phyloP scores from a whole-genome alignment of 2,329 filamentous ascomycete genomes.

The Penicillium sp. region DNA sequence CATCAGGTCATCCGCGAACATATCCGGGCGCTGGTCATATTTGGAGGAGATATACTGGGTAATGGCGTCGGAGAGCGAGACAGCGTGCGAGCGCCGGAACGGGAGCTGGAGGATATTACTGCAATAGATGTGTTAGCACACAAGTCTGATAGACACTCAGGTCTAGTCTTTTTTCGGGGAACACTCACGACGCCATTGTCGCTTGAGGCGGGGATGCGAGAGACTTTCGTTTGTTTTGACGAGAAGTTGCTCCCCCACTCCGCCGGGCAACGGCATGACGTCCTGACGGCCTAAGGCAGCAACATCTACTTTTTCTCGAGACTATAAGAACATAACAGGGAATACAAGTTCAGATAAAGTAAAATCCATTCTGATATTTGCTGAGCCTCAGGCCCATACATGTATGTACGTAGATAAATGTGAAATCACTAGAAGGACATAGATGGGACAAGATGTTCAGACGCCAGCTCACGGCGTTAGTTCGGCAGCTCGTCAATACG shows the following conservation, averaged over 20 bases:
- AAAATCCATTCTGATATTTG: slow-evolving; percentile 24
- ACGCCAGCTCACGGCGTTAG: slow-evolving; percentile 6
- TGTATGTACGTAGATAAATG: slow-evolving; percentile 23
- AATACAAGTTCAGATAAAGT: neutral
- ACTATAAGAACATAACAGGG: no score
- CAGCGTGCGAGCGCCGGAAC: slow-evolving; percentile 79
- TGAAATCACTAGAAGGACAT: neutral
- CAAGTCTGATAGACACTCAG: neutral
- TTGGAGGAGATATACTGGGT: slow-evolving; percentile 95
- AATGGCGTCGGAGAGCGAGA: slow-evolving; percentile 79
- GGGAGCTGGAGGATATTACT: slow-evolving; percentile 70
- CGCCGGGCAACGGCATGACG: slow-evolving; percentile 36
- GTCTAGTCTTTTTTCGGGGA: neutral
- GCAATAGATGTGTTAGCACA: neutral
- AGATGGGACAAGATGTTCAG: slow-evolving; percentile 1
- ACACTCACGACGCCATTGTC: slow-evolving; percentile 41
- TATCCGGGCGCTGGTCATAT: slow-evolving; percentile 98
- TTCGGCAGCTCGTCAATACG: slow-evolving; percentile 44
- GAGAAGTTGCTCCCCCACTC: slow-evolving; percentile 25
- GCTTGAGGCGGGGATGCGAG: slow-evolving; percentile 12
- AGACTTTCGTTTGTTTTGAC: slow-evolving; percentile 30
- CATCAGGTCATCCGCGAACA: slow-evolving; percentile 88
- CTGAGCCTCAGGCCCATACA: slow-evolving; percentile 22
- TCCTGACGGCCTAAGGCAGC: slow-evolving; percentile 29
- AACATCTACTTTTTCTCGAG: slow-evolving; percentile 1